phyloP scores from a whole-genome alignment of 768 basidiomycete genomes.

The Cantharellus anzutake region DNA sequence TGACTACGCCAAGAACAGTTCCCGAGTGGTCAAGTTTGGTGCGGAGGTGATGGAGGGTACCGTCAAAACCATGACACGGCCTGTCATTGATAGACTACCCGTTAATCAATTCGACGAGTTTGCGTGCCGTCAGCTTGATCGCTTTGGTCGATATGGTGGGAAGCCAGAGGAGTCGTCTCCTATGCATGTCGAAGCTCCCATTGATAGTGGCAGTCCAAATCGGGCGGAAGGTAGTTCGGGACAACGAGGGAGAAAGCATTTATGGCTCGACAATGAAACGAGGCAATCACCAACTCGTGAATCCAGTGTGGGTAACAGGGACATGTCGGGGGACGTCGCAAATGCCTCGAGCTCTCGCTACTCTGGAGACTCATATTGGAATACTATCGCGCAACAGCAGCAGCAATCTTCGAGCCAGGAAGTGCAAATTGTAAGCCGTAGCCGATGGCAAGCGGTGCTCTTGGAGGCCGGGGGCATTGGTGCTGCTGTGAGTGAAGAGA shows the following conservation, averaged over 20 bases:
- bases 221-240: neutral
- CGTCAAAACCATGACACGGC: slow-evolving; percentile 60
- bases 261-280: neutral
- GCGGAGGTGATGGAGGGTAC: slow-evolving; percentile 76
- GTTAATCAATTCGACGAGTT: slow-evolving; percentile 59
- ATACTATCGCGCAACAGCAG: neutral
- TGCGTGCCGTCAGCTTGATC: slow-evolving; percentile 72
- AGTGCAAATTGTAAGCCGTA: slow-evolving; percentile 41
- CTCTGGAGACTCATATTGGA: neutral
- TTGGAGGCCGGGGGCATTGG: slow-evolving; percentile 76
- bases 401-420: neutral
- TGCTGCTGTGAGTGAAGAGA: slow-evolving; percentile 80
- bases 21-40: slow-evolving; percentile 74
- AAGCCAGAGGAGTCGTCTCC: neutral
- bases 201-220: slow-evolving; percentile 3
- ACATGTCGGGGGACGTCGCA: neutral
- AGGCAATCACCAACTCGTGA: neutral
- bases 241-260: neutral
- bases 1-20: slow-evolving; percentile 68
- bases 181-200: neutral
- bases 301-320: neutral
- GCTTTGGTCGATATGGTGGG: slow-evolving; percentile 23
- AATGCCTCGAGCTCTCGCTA: neutral
- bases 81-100: slow-evolving; percentile 63
- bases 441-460: slow-evolving; percentile 69